Base-by-base conservation (phyloP, 2,329 filamentous ascomycete species). In the Botrytis porri region DNA sequence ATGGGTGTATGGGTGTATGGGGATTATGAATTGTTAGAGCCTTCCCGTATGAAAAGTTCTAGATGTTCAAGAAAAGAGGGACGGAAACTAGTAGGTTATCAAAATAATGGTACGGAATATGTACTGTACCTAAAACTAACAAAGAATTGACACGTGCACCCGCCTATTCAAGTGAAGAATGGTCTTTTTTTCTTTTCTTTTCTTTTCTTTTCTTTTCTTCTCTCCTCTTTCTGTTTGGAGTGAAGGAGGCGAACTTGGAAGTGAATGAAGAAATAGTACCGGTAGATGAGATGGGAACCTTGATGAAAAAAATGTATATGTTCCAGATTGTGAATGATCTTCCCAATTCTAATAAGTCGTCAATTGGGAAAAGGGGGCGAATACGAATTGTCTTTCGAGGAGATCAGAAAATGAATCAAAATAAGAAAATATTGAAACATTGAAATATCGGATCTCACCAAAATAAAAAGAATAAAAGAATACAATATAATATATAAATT, bases 11-110 rank as follows among this genome's bases (percentile, higher is more conserved):
- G 45, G 1, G 48, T 25, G 45, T 51, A 9, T 54, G 35, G 45
- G 45, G 4, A 62, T 32, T 64, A 7, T 64, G n/a, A 18, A 29
- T 63, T 29, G 37, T 29, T 64, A n/a, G 61, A 43, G 39, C 39
- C 41, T 43, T 43, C 18, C 16, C 32, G 35, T 3, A 62, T 29
- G 8, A 4, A 43, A 43, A 63, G 62, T 65, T 48, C 62, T 65
- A 65, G 63, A 65, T 48, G 63, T 65, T 65, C 10, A 65, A 65
- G 35, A 37, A 65, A 65, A 65, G 51, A 32, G 25, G 41, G 63
- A 65, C 29, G 45, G 45, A 14, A 54, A n/a, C 25, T 54, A n/a
- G 48, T n/a, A 12, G 4, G 4, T 5, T 5, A 43, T 7, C 3
- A 6, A 25, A 61, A n/a, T 10, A 62, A 41, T 35, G 20, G 59